Base-by-base conservation (phyloP, 1,284 basidiomycete species). In the Tremellales sp. region DNA sequence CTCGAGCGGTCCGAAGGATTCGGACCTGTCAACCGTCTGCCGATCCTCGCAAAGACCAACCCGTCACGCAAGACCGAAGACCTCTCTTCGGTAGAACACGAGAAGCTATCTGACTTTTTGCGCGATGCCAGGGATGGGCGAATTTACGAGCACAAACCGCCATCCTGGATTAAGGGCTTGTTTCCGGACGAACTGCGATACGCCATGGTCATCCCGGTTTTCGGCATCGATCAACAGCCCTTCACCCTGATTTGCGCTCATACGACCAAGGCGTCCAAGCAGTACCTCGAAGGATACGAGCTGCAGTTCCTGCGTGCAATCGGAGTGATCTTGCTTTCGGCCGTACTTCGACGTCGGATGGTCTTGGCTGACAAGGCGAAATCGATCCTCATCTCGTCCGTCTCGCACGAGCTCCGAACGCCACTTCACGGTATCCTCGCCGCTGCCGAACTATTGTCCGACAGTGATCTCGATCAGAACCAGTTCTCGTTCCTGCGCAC, bases 241-340 rank as follows among this genome's bases (percentile, higher is more conserved):
- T 97, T 97, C 64, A 90, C 90, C 2, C 72, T 97, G 60, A 78
- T 97, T 31, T 93, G 89, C 62, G 90, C 89, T 3, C 96, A 93
- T 73, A 86, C 85, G 0, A 83, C 83, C 37, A 83, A 87, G 60
- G 81, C 87, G 58, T 80, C 82, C 10, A 86, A 87, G 64, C 83
- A 87, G 62, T 87, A 86, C 73, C 75, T 93, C 63, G 88, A 96
- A 76, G 88, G 91, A 0, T 91, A 92, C 66, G 92, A 94, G 61
- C 74, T 94, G 26, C 93, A 92, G 41, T 96, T 94, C 71, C 71
- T 96, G 41, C 83, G 92, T 43, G 89, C 89, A 13, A 77, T 78
- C 80, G 90, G 92, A 44, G 90, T 96, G 45, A 94, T 97, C 59
- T 93, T 97, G 51, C 78, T 97, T 31, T 91, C 89, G 42, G 91